Evolutionary conservation across 371 early-diverging fungal species (phyloP), one percentile per base, ranked within the genome.

Genomic region (Gilbertella persicaria): DNA sequence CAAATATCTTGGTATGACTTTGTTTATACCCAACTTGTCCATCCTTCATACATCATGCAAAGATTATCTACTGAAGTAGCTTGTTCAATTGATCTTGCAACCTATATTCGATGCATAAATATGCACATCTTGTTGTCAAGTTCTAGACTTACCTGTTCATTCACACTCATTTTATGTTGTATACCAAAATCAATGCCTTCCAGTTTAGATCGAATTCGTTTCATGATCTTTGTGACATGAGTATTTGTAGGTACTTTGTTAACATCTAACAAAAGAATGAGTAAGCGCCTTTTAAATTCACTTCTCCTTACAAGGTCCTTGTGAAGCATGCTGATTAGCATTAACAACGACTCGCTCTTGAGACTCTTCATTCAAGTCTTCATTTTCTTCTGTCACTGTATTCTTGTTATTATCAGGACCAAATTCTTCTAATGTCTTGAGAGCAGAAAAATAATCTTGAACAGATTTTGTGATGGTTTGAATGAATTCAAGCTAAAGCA

Each of bases 131-230:
- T 21, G 16, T 28, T 39, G 8, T 20, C 25, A 39, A 16, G 24
- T 38, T 1, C 9, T n/a, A 1, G 4, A 0, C n/a, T 44, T 29
- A 61, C 56, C 62, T 88, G 87, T 50, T 86, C 87, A 14, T 74
- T 45, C 9, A 88, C 80, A 38, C 62, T 75, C 74, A 85, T 75
- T 45, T 71, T 73, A 21, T 76, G 66, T 14, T 55, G 62, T 9
- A 70, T 62, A 10, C 73, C 82, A 55, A 71, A 74, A 54, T 91
- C 90, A 9, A 69, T 62, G 14, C 92, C 92, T 38, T 86, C 87
- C 13, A 92, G 66, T 60, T 90, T 92, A n/a, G 71, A 61, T 21
- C 83, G 64, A 12, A 92, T 79, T 13, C 84, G 66, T 23, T 74
- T 71, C 45, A 92, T 73, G 10, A 89, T 78, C 24, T 70, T 66